phyloP scores from a whole-genome alignment of 2,329 filamentous ascomycete species.

The Scortechinia acanthostroma region DNA sequence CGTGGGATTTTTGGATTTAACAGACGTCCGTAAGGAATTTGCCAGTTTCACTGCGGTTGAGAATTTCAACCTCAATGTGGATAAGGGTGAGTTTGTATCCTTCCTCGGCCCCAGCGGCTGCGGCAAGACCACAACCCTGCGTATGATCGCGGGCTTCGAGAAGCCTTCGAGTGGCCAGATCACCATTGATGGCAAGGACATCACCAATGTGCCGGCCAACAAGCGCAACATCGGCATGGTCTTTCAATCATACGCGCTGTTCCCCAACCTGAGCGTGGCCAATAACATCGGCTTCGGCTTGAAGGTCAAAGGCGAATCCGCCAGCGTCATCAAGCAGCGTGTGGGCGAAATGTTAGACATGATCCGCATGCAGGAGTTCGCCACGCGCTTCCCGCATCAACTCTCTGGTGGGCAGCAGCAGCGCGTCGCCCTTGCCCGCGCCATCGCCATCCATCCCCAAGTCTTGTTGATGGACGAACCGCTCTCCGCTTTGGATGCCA shows the following conservation, averaged over 20 bases:
- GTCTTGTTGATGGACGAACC: not conserved
- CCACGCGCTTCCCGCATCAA: slow-evolving; percentile 60
- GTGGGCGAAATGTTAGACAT: slow-evolving; percentile 70
- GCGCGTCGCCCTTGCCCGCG: slow-evolving; percentile 86
- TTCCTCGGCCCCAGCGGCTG: slow-evolving; percentile 95
- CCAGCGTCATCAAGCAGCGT: slow-evolving; percentile 75
- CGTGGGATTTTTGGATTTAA: no score
- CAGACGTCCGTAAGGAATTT: no score
- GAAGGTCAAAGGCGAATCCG: slow-evolving; percentile 76
- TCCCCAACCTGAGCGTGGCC: slow-evolving; percentile 83
- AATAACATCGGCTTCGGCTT: slow-evolving; percentile 98
- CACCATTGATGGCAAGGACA: no score
- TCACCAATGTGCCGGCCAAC: no score
- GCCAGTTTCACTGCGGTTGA: no score
- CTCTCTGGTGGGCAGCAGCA: slow-evolving; percentile 89
- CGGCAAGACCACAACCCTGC: slow-evolving; percentile 91
- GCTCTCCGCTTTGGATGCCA: not conserved
- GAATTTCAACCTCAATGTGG: no score
- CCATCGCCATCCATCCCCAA: not conserved
- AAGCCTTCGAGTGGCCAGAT: slow-evolving; percentile 94
- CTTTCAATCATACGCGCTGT: slow-evolving; percentile 92
- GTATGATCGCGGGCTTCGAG: slow-evolving; percentile 93
- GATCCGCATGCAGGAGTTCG: slow-evolving; percentile 76
- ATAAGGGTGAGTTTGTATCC: not conserved
- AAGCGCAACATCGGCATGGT: slow-evolving; percentile 59